These are phyloP conservation scores for Fraxinus platypoda DNA, from an alignment of 305 asterid genomes.

Conservation along the genomic window DNA sequence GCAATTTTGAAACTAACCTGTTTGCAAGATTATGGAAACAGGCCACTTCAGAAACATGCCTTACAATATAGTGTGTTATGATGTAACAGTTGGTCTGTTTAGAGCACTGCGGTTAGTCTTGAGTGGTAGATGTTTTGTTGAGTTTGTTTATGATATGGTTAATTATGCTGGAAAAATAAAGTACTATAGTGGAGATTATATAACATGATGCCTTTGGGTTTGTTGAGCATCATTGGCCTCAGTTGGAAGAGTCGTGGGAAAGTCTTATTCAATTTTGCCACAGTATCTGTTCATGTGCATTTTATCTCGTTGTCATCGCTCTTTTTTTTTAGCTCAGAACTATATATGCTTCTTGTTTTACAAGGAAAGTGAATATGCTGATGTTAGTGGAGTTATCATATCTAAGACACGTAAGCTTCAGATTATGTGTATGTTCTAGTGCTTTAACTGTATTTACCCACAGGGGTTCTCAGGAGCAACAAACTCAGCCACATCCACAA, in stretches of 20 bases:
- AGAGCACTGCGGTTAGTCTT: background rate
- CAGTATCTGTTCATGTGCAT: background rate
- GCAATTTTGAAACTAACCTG: background rate
- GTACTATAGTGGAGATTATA: background rate
- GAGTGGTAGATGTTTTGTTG: background rate
- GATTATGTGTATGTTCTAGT: background rate
- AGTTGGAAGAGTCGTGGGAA: background rate
- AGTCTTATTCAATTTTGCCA: background rate
- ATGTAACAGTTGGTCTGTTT: background rate
- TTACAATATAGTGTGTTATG: background rate
- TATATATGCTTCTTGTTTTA: background rate
- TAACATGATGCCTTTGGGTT: background rate
- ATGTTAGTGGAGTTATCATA: background rate
- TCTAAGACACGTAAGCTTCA: background rate
- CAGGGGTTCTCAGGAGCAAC: slow-evolving; percentile 88
- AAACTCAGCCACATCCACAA: slow-evolving; percentile 60
- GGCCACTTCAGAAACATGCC: background rate
- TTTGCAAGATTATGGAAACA: background rate
- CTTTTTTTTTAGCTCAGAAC: background rate
- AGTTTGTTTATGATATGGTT: background rate
- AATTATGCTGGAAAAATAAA: background rate
- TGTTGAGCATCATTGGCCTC: background rate
- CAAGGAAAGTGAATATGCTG: background rate
- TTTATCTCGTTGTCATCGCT: background rate
- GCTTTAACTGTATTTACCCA: background rate